Base-by-base conservation (phyloP, 2,329 filamentous ascomycete genomes). In the Hypoxylon sp. region DNA sequence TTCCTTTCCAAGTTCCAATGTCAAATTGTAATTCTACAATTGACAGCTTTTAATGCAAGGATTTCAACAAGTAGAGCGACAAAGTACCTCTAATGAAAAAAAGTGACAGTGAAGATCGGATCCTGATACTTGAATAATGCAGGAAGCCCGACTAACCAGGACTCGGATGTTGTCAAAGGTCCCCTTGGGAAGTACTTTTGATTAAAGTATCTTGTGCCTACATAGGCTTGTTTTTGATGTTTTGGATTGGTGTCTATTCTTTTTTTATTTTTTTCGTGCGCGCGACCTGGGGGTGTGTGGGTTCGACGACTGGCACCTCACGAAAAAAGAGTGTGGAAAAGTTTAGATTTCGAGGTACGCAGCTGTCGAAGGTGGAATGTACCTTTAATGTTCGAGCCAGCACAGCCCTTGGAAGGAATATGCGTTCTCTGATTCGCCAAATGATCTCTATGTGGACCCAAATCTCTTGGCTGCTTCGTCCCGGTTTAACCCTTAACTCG, bases 161-260 rank as follows among this genome's bases (percentile, higher is more conserved):
- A 71, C 64, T 71, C 53, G 64, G 55, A 62, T 60, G 58, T n/a
- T 61, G 60, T 68, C 25, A 51, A 70, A 30, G 30, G 63, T 63
- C 43, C 52, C 55, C 58, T 61, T 48, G 19, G 60, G 36, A 48
- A 77, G 80, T 82, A 82, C 81, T 75, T 82, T 73, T 64, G 74
- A 72, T 73, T 71, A 75, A 82, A 80, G 81, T 82, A 82, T 79
- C 79, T 81, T 75, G 73, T 74, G 77, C 71, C 75, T 50, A n/a
- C n/a, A n/a, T n/a, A 55, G 60, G 46, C 51, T 58, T 63, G 75
- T 76, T 43, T 43, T 43, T 65, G 79, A 80, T 78, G 77, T 79
- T 80, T 80, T 79, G 77, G 78, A 77, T 74, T 76, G 76, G 75
- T 77, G 60, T 69, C 62, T 67, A 68, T 57, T 60, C 46, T 51